phyloP scores from a whole-genome alignment of 148 eudicot species.

The Nyssa sinensis region DNA sequence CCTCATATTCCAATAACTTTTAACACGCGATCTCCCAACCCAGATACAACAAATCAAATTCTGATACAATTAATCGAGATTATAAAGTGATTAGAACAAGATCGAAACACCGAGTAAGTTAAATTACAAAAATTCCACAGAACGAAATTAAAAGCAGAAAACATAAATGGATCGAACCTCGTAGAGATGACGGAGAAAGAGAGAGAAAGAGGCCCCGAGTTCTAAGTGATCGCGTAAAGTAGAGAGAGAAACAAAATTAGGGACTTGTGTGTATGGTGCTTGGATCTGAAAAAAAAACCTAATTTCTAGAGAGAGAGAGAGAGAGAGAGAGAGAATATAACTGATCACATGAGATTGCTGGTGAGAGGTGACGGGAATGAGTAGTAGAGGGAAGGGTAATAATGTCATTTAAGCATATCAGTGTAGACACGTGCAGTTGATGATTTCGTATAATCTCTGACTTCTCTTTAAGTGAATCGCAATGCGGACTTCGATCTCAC shows the following conservation, averaged over 20 bases:
- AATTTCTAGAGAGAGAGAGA: neutral
- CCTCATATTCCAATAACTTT: neutral
- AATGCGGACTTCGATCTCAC: too few relatives aligned
- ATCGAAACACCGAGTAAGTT: conserved; percentile 5
- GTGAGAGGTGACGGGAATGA: conserved; percentile 16
- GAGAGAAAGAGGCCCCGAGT: neutral
- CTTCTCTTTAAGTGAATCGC: neutral
- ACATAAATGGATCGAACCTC: neutral
- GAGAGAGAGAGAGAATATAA: conserved; percentile 2
- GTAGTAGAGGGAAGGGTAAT: conserved; percentile 6
- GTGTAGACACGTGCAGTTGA: conserved; percentile 12
- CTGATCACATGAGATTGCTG: conserved; percentile 7
- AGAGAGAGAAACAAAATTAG: neutral
- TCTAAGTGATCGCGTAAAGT: neutral
- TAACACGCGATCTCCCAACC: conserved; percentile 6
- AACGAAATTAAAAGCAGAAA: neutral
- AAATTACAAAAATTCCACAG: conserved; percentile 1
- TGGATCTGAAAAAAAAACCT: conserved; percentile 13
- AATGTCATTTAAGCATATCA: neutral
- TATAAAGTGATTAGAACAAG: neutral
- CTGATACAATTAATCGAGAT: neutral
- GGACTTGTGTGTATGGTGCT: neutral
- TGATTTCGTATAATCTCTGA: neutral
- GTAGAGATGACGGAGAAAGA: neutral
- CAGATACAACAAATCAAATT: neutral